phyloP scores from a whole-genome alignment of 2,329 filamentous ascomycete genomes.

The Trichoderma sp. region DNA sequence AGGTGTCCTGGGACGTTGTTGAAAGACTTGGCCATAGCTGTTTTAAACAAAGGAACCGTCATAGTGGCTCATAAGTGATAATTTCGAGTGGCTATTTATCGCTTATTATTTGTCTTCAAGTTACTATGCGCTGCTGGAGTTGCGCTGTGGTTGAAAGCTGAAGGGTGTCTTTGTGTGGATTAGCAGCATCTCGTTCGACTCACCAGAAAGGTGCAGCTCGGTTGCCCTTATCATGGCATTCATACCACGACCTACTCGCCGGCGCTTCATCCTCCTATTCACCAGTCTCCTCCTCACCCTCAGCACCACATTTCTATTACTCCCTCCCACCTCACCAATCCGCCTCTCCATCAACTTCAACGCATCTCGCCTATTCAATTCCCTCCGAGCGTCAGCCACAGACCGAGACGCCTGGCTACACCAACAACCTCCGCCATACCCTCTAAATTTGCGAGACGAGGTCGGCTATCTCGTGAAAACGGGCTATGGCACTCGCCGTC shows the following conservation, averaged over 20 bases:
- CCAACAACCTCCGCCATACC: constrained; percentile 38
- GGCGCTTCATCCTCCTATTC: constrained; percentile 31
- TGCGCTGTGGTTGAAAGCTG: neutral
- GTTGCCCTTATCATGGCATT: constrained; percentile 24
- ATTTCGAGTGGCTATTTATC: neutral
- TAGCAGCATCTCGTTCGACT: neutral
- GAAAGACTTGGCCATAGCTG: neutral
- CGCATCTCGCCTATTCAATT: constrained; percentile 34
- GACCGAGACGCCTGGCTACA: constrained; percentile 46
- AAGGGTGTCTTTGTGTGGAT: neutral
- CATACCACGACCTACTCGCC: constrained; percentile 33
- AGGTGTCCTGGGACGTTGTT: neutral
- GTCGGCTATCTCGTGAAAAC: constrained; percentile 57
- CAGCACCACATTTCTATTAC: constrained; percentile 32
- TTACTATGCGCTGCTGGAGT: neutral
- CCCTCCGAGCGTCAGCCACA: constrained; percentile 32
- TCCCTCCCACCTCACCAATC: constrained; percentile 38
- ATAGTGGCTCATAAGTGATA: neutral
- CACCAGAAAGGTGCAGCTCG: neutral
- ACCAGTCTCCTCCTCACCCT: constrained; percentile 31
- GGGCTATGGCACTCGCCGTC: constrained; percentile 54
- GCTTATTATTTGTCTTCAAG: neutral
- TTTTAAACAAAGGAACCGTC: neutral
- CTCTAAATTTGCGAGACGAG: constrained; percentile 48
- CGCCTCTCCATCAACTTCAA: constrained; percentile 40